Base-by-base conservation (phyloP, 257 asterid genomes). In the Cordia subcordata region DNA sequence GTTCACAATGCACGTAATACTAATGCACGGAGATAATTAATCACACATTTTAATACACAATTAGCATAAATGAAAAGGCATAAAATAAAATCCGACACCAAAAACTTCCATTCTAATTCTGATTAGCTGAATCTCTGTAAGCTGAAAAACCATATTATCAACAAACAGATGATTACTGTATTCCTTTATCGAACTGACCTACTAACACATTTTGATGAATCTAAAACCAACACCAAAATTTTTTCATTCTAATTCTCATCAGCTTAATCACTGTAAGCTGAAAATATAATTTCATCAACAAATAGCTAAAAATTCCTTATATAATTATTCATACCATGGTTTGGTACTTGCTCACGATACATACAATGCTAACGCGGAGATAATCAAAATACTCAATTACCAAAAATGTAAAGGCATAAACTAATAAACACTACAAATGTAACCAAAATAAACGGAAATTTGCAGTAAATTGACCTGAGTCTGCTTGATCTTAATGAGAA, bases 401-500 rank as follows among this genome's bases (percentile, higher is more conserved):
- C n/a, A n/a, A n/a, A n/a, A n/a, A n/a, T n/a, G n/a, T n/a, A 42
- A 42, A 42, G 10, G 15, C 47, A 42, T 42, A 42, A 2, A 42
- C 10, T 11, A 42, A 42, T 42, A 14, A 14, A 3, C 10, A 42
- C 10, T 42, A 42, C 47, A 42, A 27, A 42, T 42, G 47, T 8
- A 14, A 42, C 15, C 4, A 42, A 10, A 42, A 10, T 42, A 42
- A 14, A 42, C 6, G 47, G 8, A n/a, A 52, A 9, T 16, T 6
- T n/a, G 13, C n/a, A 13, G 45, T 20, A 65, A 23, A 64, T 56
- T 10, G 14, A 85, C 99, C 87, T 86, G 83, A 69, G 81, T 72
- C 49, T 70, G 87, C 81, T 85, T 89, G 79, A 76, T 78, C 64
- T 79, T 77, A 42, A 88, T 65, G 39, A 92, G 85, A 64, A 92